A percentile compares a stretch with the other conserved stretches of the same genome.
These are phyloP conservation scores for Inonotus hispidus DNA, from an alignment of 1,284 basidiomycete species.

Conservation along the genomic window DNA sequence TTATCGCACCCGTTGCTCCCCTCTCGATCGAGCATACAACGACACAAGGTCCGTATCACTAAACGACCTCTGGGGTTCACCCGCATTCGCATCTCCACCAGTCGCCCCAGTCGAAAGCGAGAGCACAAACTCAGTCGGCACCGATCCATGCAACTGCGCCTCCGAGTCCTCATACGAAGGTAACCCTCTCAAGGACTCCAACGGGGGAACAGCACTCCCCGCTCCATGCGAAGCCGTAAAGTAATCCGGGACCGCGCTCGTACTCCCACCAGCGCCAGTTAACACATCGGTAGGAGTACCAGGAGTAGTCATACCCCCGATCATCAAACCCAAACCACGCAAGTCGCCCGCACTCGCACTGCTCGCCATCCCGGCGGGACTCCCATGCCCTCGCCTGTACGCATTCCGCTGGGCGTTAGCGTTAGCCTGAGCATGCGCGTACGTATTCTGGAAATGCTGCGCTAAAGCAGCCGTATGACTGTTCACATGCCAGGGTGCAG, in stretches of 20 bases:
- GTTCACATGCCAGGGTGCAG: conserved; percentile 31
- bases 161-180: conserved; percentile 72
- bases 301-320: conserved; percentile 34
- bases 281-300: conserved; percentile 34
- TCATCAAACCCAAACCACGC: not conserved
- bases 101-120: too few relatives aligned
- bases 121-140: too few relatives aligned
- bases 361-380: not conserved
- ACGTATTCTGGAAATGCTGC: conserved; percentile 16
- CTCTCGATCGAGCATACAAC: not conserved
- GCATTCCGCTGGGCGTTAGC: not conserved
- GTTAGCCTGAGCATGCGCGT: conserved; percentile 17
- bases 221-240: conserved; percentile 65
- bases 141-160: conserved; percentile 2
- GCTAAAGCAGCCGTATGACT: conserved; percentile 24
- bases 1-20: not conserved
- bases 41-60: conserved; percentile 15
- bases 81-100: too few relatives aligned
- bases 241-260: conserved; percentile 74
- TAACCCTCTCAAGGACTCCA: conserved; percentile 65
- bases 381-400: not conserved
- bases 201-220: conserved; percentile 81
- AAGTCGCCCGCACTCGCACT: conserved; percentile 7
- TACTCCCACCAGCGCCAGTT: not conserved
- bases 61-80: conserved; percentile 15